Conservation (phyloP, 2,329 filamentous ascomycete genomes). For the Xylaria sp. region DNA sequence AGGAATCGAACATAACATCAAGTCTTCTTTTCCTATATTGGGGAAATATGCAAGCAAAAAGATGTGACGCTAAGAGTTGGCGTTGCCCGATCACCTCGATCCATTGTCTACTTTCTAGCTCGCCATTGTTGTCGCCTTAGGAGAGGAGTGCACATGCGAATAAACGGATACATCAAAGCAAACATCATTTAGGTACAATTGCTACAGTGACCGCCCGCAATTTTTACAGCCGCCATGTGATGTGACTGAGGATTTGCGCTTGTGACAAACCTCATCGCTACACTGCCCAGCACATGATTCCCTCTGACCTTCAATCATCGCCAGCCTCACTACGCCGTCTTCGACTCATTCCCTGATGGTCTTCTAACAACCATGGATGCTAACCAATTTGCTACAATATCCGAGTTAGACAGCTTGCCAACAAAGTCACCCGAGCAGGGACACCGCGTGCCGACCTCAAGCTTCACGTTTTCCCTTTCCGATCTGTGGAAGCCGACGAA, state of each 20-base stretch:
- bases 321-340: background rate
- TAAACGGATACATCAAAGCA: background rate
- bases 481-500: conserved; percentile 34
- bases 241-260: too few species aligned
- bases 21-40: too few species aligned
- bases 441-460: conserved; percentile 30
- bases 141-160: background rate
- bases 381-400: conserved; percentile 2
- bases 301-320: conserved; percentile 1
- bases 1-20: too few species aligned
- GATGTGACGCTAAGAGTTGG: background rate
- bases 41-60: background rate
- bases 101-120: background rate
- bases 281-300: background rate
- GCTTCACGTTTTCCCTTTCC: conserved; percentile 36
- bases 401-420: conserved; percentile 8
- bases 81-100: background rate
- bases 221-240: too few species aligned
- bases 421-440: conserved; percentile 26
- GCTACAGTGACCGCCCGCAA: background rate
- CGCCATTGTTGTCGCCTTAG: background rate
- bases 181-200: background rate
- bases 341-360: background rate
- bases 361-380: background rate
- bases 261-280: background rate